A percentile compares a stretch with the other conserved stretches of the same genome.
Evolutionary conservation across 805 yeast species (phyloP).

Genomic region (Blastobotrys terrestris): DNA sequence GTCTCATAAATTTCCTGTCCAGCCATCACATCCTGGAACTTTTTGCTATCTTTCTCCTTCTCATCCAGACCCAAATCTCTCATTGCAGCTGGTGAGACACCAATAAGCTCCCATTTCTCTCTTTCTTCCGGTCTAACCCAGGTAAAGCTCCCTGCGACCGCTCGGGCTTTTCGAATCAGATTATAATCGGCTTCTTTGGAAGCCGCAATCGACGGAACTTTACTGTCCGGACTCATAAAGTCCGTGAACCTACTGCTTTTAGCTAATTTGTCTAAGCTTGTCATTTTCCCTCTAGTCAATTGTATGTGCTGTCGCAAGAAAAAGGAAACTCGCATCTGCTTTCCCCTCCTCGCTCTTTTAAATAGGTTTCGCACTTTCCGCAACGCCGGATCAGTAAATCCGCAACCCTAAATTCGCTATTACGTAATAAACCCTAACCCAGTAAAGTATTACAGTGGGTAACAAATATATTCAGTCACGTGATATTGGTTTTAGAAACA

Average conservation of each 20-base stretch:
- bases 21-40: conserved; percentile 49
- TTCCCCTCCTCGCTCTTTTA: too few species aligned
- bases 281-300: neutral
- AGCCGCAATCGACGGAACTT: conserved; percentile 34
- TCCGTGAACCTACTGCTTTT: conserved; percentile 29
- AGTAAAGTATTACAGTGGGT: too few species aligned
- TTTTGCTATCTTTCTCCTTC: conserved; percentile 36
- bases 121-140: conserved; percentile 64
- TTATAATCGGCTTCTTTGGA: conserved; percentile 27
- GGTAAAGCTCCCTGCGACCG: conserved; percentile 60
- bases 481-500: too few species aligned
- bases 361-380: too few species aligned
- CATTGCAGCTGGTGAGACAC: conserved; percentile 56
- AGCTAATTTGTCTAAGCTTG: conserved; percentile 10
- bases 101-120: conserved; percentile 41
- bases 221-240: conserved; percentile 33
- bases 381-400: too few species aligned
- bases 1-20: conserved; percentile 48
- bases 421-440: too few species aligned
- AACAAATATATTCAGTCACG: too few species aligned
- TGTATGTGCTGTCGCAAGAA: neutral
- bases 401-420: too few species aligned
- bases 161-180: conserved; percentile 47
- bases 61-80: conserved; percentile 50
- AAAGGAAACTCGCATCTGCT: neutral